phyloP scores from a whole-genome alignment of 2,329 filamentous ascomycete species.

The Rachicladosporium sp. region DNA sequence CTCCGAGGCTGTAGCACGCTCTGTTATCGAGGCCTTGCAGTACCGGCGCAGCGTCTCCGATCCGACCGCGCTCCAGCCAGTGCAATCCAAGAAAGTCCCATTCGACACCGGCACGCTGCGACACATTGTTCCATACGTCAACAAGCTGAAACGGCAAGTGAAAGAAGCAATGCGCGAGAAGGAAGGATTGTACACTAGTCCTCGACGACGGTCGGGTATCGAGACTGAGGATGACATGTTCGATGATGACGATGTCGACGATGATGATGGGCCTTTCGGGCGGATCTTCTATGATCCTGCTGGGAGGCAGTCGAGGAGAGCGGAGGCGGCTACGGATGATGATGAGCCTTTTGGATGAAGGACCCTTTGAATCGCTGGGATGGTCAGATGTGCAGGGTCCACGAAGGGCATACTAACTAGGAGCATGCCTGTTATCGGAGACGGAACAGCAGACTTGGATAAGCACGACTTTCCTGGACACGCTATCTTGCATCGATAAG shows the following conservation, averaged over 20 bases:
- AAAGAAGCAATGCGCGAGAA: conserved; percentile 36
- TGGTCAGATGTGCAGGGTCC: too few species aligned
- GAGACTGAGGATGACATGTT: conserved; percentile 10
- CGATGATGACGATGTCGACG: conserved; percentile 1
- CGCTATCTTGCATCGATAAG: too few species aligned
- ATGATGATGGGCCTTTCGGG: conserved; percentile 22
- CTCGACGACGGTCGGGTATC: conserved; percentile 13
- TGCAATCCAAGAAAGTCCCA: conserved; percentile 43
- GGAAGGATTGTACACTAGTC: conserved; percentile 36
- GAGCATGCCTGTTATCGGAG: too few species aligned
- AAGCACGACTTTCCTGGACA: too few species aligned
- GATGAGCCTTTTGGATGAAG: conserved; percentile 9
- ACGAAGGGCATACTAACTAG: too few species aligned
- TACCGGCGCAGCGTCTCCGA: conserved; percentile 17
- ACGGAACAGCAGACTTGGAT: too few species aligned
- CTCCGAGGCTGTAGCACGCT: conserved; percentile 47
- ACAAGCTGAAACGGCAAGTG: conserved; percentile 34
- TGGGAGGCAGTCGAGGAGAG: conserved; percentile 12
- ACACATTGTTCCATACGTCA: conserved; percentile 46
- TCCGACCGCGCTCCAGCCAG: conserved; percentile 14
- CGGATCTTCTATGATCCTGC: conserved; percentile 20
- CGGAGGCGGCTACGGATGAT: conserved; percentile 16
- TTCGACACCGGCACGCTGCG: conserved; percentile 54
- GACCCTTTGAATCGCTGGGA: too few species aligned
- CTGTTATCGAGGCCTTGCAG: conserved; percentile 49